Percentiles rank a stretch among this genome's conserved stretches.
phyloP scores from a whole-genome alignment of 2,329 filamentous ascomycete genomes.

The Pseudopithomyces chartarum region DNA sequence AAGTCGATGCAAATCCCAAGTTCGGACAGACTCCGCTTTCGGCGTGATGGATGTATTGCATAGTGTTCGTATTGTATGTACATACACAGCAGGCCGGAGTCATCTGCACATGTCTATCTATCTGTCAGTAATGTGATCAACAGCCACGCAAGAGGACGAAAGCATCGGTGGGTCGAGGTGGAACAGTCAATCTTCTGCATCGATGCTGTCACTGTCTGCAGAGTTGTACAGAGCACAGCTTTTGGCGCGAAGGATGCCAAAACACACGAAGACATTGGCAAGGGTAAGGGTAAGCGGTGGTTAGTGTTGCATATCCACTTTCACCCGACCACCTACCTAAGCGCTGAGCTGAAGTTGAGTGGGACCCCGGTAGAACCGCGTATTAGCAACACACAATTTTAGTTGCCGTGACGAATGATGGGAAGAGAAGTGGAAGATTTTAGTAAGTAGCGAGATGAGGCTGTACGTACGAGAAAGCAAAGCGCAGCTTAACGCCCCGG shows the following conservation, averaged over 20 bases:
- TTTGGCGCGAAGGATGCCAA: background rate
- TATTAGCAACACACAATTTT: background rate
- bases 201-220: background rate
- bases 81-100: no score
- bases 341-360: background rate
- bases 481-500: background rate
- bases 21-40: background rate
- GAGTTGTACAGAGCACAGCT: background rate
- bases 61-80: background rate
- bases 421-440: background rate
- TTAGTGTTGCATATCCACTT: slow-evolving; percentile 1
- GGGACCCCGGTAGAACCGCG: slow-evolving; percentile 5
- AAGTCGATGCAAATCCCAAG: background rate
- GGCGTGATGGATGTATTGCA: background rate
- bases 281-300: background rate
- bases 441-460: background rate
- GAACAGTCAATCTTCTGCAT: background rate
- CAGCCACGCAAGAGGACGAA: no score
- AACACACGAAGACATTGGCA: background rate
- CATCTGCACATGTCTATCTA: no score
- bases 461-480: slow-evolving; percentile 5
- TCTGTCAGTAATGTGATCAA: background rate
- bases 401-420: background rate
- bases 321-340: slow-evolving; percentile 1
- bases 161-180: background rate